Percentiles rank a stretch among this genome's conserved stretches.
phyloP scores from a whole-genome alignment of 75 land plant species.

The Ceratopteris richardii region DNA sequence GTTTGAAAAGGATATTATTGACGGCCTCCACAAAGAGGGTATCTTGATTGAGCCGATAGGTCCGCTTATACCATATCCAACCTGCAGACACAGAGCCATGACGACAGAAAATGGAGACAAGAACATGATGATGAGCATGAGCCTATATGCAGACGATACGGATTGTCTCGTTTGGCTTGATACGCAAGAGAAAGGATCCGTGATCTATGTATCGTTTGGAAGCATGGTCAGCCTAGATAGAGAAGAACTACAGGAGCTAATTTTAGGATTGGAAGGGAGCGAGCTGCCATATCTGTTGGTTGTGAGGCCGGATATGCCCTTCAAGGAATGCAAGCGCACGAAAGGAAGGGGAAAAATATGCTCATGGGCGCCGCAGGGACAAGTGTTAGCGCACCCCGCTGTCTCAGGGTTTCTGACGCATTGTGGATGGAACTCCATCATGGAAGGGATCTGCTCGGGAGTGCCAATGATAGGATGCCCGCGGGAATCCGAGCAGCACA shows the following conservation, averaged over 20 bases:
- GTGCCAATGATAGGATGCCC: constrained; percentile 11
- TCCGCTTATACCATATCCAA: not conserved
- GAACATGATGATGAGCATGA: too few species aligned
- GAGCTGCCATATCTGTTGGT: constrained; percentile 22
- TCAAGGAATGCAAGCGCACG: constrained; percentile 4
- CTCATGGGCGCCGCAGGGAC: constrained; percentile 29
- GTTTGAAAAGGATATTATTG: constrained; percentile 5
- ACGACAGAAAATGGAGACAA: too few species aligned
- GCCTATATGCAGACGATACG: too few species aligned
- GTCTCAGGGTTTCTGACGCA: constrained; percentile 29
- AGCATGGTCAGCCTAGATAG: constrained; percentile 8
- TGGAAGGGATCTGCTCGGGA: not conserved
- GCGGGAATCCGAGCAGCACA: not conserved
- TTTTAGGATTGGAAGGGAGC: constrained; percentile 25
- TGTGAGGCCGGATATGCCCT: constrained; percentile 19
- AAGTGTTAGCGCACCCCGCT: constrained; percentile 33
- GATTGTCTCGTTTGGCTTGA: constrained; percentile 15
- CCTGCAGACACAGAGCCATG: not conserved
- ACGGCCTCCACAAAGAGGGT: not conserved
- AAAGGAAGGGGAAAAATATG: constrained; percentile 8
- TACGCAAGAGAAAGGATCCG: constrained; percentile 2
- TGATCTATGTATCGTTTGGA: constrained; percentile 20
- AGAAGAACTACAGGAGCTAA: constrained; percentile 17
- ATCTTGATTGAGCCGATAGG: constrained; percentile 17
- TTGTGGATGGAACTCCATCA: constrained; percentile 7